Conservation (phyloP, 1,284 basidiomycete species). For the Schizophyllum commune region DNA sequence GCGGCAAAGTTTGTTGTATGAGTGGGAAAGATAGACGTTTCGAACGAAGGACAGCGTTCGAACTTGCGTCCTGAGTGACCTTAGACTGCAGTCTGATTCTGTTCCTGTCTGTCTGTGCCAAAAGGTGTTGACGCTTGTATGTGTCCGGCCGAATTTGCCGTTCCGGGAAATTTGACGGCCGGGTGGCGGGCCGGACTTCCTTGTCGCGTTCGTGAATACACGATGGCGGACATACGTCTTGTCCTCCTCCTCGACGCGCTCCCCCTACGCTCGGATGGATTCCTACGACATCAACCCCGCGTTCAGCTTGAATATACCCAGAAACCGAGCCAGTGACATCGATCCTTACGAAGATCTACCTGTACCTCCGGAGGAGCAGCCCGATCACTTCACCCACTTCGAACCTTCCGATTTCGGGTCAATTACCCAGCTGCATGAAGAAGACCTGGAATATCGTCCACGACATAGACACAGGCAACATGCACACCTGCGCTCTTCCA, state of each 20-base stretch:
- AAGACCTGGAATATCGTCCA: neutral
- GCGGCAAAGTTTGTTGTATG: too few relatives aligned
- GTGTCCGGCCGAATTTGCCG: neutral
- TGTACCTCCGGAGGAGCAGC: neutral
- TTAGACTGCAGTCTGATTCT: too few relatives aligned
- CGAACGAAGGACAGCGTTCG: too few relatives aligned
- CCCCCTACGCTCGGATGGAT: neutral
- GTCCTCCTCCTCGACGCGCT: neutral
- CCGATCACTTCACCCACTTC: neutral
- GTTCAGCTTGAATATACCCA: neutral
- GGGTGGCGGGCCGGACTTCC: neutral
- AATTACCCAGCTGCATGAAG: too few relatives aligned
- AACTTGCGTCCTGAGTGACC: too few relatives aligned
- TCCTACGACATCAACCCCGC: neutral
- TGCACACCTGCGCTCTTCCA: neutral
- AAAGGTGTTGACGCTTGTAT: neutral
- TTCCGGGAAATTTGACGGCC: neutral
- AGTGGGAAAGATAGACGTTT: too few relatives aligned
- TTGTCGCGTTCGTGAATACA: neutral
- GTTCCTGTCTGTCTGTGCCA: too few relatives aligned
- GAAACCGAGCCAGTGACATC: neutral
- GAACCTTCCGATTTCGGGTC: too few relatives aligned
- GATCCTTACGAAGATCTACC: neutral
- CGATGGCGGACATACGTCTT: neutral
- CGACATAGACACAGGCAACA: neutral